Conservation (phyloP, 2,329 filamentous ascomycete genomes). For the Phoma sp. region DNA sequence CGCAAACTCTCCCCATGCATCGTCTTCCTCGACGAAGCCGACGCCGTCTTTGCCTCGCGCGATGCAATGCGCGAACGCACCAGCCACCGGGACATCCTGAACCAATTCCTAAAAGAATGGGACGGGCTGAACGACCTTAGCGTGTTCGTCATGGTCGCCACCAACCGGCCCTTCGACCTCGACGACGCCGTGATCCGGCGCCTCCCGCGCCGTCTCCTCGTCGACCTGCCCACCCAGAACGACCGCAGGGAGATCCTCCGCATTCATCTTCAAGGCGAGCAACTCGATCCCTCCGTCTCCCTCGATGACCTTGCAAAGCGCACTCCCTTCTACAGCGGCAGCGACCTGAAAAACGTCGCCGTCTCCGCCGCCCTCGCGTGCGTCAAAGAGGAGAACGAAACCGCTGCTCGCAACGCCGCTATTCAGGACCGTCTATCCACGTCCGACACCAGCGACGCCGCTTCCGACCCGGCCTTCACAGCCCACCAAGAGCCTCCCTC, state of each 20-base stretch:
- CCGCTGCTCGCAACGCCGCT: slow-evolving; percentile 36
- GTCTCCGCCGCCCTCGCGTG: slow-evolving; percentile 81
- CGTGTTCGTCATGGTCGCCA: slow-evolving; percentile 98
- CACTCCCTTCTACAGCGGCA: slow-evolving; percentile 81
- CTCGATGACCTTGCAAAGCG: slow-evolving; percentile 67
- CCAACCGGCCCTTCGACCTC: slow-evolving; percentile 92
- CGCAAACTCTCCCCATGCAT: slow-evolving; percentile 91
- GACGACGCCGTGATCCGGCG: slow-evolving; percentile 86
- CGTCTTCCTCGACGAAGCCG: slow-evolving; percentile 96
- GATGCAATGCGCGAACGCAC: slow-evolving; percentile 68
- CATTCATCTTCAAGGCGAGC: slow-evolving; percentile 74
- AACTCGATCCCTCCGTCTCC: slow-evolving; percentile 65
- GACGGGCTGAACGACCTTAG: slow-evolving; percentile 84
- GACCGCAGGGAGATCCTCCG: slow-evolving; percentile 72
- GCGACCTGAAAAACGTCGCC: slow-evolving; percentile 81
- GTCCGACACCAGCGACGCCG: neutral
- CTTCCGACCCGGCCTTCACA: neutral
- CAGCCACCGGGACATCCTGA: slow-evolving; percentile 86
- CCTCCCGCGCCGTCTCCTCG: slow-evolving; percentile 72
- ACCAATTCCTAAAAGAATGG: slow-evolving; percentile 97
- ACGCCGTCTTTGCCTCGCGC: slow-evolving; percentile 85
- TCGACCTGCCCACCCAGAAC: slow-evolving; percentile 71
- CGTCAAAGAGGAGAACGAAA: slow-evolving; percentile 73
- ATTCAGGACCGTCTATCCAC: slow-evolving; percentile 17
- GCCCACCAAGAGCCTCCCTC: slow-evolving; percentile 7